phyloP scores from a whole-genome alignment of 2,329 filamentous ascomycete genomes.

The Fonsecaea multimorphosa region DNA sequence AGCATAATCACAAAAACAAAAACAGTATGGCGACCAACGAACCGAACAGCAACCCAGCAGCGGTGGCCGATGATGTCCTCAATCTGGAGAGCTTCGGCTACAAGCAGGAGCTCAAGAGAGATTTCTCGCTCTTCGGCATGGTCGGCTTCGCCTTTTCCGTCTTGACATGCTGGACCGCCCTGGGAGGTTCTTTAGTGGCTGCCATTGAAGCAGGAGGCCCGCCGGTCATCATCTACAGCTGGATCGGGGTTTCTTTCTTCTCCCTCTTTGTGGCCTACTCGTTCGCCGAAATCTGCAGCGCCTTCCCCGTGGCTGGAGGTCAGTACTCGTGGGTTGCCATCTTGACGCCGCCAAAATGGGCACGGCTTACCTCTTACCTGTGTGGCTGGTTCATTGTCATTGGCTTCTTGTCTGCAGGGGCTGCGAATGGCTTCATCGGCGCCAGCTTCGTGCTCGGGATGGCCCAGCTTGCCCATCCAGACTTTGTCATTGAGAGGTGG shows the following conservation, averaged over 20 bases:
- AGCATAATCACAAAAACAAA: not conserved
- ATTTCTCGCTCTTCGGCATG: constrained; percentile 63
- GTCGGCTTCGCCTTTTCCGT: constrained; percentile 65
- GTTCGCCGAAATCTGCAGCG: constrained; percentile 62
- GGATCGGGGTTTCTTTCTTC: constrained; percentile 59
- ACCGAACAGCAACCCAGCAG: constrained; percentile 6
- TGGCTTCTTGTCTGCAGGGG: constrained; percentile 44
- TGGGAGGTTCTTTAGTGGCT: constrained; percentile 62
- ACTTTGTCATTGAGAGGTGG: constrained; percentile 62
- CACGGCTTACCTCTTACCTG: constrained; percentile 53
- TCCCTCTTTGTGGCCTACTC: constrained; percentile 62
- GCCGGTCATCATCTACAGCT: constrained; percentile 65
- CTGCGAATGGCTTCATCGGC: constrained; percentile 46
- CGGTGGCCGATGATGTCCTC: constrained; percentile 20
- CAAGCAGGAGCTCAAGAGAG: constrained; percentile 60
- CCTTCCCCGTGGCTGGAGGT: constrained; percentile 57
- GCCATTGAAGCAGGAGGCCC: constrained; percentile 64
- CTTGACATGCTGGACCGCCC: constrained; percentile 64
- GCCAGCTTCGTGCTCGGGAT: constrained; percentile 63
- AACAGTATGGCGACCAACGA: constrained; percentile 16
- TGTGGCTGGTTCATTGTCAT: constrained; percentile 59
- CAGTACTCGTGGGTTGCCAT: constrained; percentile 56
- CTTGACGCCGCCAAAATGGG: constrained; percentile 57
- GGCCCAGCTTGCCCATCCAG: constrained; percentile 59
- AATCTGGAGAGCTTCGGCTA: constrained; percentile 22